Conservation (phyloP, 352 stramenopile genomes). For the Thalassiosira livingstoniorum region DNA sequence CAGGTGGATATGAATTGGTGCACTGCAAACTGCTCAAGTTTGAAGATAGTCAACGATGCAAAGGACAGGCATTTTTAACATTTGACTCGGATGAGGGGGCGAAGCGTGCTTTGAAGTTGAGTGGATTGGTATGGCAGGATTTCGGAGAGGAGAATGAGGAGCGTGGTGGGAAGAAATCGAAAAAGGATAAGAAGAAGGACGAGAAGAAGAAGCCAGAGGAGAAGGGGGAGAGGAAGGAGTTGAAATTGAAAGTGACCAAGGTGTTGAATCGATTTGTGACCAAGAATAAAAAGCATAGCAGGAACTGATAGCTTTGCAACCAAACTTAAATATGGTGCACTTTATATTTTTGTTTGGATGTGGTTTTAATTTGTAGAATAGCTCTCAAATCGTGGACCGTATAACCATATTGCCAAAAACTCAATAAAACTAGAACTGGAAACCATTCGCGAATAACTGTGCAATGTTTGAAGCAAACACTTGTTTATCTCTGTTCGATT, state of each 20-base stretch:
- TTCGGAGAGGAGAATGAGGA: constrained; percentile 27
- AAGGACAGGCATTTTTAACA: constrained; percentile 76
- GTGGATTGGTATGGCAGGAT: constrained; percentile 65
- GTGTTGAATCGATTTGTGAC: constrained; percentile 72
- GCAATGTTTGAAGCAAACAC: no score
- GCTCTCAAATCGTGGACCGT: no score
- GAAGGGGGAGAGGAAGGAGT: constrained; percentile 55
- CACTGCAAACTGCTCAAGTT: constrained; percentile 80
- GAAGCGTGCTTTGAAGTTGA: constrained; percentile 67
- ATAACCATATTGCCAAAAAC: no score
- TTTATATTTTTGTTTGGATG: no score
- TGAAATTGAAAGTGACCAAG: constrained; percentile 80
- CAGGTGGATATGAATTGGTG: constrained; percentile 29
- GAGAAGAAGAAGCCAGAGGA: not conserved
- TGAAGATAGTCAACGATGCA: constrained; percentile 80
- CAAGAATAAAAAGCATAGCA: constrained; percentile 59
- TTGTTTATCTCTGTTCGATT: no score
- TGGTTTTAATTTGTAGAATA: no score
- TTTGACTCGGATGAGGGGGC: constrained; percentile 76
- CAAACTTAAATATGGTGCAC: no score
- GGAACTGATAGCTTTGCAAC: no score
- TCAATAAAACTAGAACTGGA: no score
- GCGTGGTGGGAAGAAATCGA: constrained; percentile 30
- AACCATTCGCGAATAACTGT: no score
- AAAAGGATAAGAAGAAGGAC: constrained; percentile 55